Percentiles rank a stretch among this genome's conserved stretches.
Evolutionary conservation across 2,329 filamentous ascomycete genomes (phyloP).

Genomic region (Pseudogymnoascus sp.): DNA sequence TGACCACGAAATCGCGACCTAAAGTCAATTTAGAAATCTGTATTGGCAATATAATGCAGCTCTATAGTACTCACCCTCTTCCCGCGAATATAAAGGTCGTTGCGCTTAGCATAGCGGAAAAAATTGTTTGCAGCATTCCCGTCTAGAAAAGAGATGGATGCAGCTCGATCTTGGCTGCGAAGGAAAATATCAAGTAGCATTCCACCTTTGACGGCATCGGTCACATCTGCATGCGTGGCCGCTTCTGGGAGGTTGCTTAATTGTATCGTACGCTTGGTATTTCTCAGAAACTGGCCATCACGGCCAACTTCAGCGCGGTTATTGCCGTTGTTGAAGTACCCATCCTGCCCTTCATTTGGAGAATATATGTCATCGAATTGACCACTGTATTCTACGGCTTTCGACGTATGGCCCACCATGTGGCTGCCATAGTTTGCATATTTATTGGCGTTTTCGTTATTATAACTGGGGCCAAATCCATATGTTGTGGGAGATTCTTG

Average conservation of each 20-base stretch:
- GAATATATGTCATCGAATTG: not conserved
- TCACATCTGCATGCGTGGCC: constrained; percentile 59
- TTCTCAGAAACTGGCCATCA: constrained; percentile 22
- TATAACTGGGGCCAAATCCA: constrained; percentile 20
- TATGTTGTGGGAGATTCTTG: constrained; percentile 12
- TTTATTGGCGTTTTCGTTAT: not conserved
- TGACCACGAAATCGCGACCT: constrained; percentile 65
- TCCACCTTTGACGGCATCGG: constrained; percentile 60
- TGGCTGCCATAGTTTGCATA: not conserved
- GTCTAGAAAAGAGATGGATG: constrained; percentile 63
- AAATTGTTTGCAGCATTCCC: constrained; percentile 57
- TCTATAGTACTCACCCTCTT: constrained; percentile 49
- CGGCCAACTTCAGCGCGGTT: constrained; percentile 16
- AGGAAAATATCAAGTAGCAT: constrained; percentile 62
- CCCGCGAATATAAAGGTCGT: constrained; percentile 61
- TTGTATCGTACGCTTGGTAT: constrained; percentile 49
- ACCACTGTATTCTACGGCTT: not conserved
- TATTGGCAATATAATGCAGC: not conserved
- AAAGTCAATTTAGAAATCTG: not conserved
- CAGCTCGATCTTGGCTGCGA: constrained; percentile 49
- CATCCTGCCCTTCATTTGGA: constrained; percentile 14
- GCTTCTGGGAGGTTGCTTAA: constrained; percentile 55
- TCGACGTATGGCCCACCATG: not conserved
- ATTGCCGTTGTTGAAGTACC: constrained; percentile 22
- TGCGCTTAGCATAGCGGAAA: constrained; percentile 52